A percentile compares a stretch with the other conserved stretches of the same genome.
Conservation (phyloP, 164 flowering plant genomes). For the Pachysandra terminalis region DNA sequence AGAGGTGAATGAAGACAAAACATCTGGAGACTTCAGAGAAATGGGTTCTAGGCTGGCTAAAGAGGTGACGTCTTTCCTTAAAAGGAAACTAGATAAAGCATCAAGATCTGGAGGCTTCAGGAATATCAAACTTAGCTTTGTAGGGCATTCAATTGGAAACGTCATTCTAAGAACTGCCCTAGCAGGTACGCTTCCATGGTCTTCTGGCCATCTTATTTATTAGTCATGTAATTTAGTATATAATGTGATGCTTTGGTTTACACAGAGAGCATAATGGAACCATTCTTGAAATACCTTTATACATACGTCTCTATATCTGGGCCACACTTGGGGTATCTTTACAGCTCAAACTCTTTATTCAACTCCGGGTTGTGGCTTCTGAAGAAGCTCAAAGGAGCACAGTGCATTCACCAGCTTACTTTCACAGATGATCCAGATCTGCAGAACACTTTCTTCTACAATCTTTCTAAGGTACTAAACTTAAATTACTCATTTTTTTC, state of each 20-base stretch:
- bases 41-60: conserved; percentile 91
- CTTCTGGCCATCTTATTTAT: conserved; percentile 10
- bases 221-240: conserved; percentile 1
- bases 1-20: conserved; percentile 86
- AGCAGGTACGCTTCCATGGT: conserved; percentile 45
- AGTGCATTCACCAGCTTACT: conserved; percentile 94
- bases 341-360: conserved; percentile 89
- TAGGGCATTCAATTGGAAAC: conserved; percentile 98
- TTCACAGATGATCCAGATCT: conserved; percentile 91
- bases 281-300: conserved; percentile 64
- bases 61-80: conserved; percentile 79
- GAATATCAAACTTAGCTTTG: conserved; percentile 87
- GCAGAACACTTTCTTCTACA: conserved; percentile 85
- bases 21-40: conserved; percentile 88
- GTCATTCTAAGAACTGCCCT: conserved; percentile 83
- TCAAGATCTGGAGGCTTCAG: conserved; percentile 63
- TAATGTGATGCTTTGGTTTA: conserved; percentile 15
- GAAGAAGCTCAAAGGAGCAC: conserved; percentile 87
- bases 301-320: conserved; percentile 94
- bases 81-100: conserved; percentile 79
- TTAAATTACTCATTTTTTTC: neutral
- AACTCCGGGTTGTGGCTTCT: conserved; percentile 97
- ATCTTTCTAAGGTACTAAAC: conserved; percentile 71
- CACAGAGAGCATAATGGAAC: conserved; percentile 86
- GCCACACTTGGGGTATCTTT: conserved; percentile 96